Conservation (phyloP, 176 grass and related monocot species). For the Guadua angustifolia region DNA sequence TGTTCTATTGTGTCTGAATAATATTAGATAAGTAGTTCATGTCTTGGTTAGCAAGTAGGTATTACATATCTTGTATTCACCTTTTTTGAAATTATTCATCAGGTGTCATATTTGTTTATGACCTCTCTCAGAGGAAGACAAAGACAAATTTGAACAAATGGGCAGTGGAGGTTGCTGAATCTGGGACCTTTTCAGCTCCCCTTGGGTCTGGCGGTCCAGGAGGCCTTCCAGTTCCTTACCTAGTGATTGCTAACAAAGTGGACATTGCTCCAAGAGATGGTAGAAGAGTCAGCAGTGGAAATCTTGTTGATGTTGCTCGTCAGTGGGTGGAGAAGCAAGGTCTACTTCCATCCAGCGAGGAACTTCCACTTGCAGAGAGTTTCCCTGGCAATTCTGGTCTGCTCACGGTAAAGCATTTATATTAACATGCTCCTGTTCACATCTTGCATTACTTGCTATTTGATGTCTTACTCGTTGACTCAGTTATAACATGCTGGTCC, state of each 20-base stretch:
- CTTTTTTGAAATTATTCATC: conserved; percentile 49
- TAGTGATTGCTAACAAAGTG: conserved; percentile 96
- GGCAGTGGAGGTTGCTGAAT: conserved; percentile 80
- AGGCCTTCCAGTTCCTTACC: conserved; percentile 90
- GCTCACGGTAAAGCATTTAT: conserved; percentile 66
- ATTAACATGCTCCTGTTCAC: background rate
- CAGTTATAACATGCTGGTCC: background rate
- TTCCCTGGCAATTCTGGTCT: conserved; percentile 90
- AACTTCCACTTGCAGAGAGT: conserved; percentile 78
- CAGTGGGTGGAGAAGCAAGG: conserved; percentile 99
- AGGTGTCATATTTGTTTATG: conserved; percentile 99
- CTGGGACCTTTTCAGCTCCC: conserved; percentile 89
- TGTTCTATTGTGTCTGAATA: background rate
- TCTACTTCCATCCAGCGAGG: conserved; percentile 79
- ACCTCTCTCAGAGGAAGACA: conserved; percentile 90
- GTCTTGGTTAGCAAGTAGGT: background rate
- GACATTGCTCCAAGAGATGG: conserved; percentile 85
- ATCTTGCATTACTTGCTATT: conserved; percentile 29
- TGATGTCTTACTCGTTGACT: conserved; percentile 9
- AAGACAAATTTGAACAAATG: conserved; percentile 91
- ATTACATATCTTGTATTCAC: conserved; percentile 37
- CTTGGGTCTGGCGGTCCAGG: conserved; percentile 91
- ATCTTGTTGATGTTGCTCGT: conserved; percentile 97
- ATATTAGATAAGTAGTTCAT: conserved; percentile 15
- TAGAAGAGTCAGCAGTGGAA: conserved; percentile 92